Percentiles rank a stretch among this genome's conserved stretches.
Conservation (phyloP, 2,329 filamentous ascomycete species). For the Pseudocercospora pini-densiflorae region DNA sequence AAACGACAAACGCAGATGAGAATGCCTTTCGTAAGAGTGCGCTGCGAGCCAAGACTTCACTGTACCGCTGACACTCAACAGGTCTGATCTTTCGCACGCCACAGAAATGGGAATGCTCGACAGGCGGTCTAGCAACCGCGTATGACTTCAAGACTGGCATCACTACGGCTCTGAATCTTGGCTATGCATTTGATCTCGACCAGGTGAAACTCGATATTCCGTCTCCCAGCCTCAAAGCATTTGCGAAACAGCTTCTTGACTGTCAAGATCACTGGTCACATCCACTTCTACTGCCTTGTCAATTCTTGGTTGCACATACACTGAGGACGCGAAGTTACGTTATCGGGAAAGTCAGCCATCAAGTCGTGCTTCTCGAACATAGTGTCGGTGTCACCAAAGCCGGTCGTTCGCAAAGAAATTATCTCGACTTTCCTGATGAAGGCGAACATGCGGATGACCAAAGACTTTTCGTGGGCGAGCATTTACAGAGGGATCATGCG, state of each 20-base stretch:
- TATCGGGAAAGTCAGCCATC: neutral
- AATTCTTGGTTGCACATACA: slow-evolving; percentile 17
- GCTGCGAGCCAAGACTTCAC: neutral
- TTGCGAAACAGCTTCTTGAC: slow-evolving; percentile 8
- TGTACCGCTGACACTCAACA: neutral
- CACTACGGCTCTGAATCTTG: slow-evolving; percentile 21
- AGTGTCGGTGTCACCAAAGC: slow-evolving; percentile 22
- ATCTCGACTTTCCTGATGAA: slow-evolving; percentile 9
- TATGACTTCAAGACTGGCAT: slow-evolving; percentile 19
- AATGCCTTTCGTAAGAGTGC: too few species aligned
- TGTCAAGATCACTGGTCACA: slow-evolving; percentile 9
- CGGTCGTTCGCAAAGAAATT: slow-evolving; percentile 11
- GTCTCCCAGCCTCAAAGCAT: neutral
- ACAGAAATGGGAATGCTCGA: slow-evolving; percentile 22
- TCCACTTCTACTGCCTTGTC: slow-evolving; percentile 15
- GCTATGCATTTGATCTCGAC: slow-evolving; percentile 20
- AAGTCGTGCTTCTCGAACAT: slow-evolving; percentile 18
- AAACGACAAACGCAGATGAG: neutral
- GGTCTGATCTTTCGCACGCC: slow-evolving; percentile 22
- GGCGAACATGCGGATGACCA: neutral
- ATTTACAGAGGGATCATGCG: slow-evolving; percentile 19
- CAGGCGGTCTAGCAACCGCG: slow-evolving; percentile 17
- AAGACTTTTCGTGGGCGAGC: slow-evolving; percentile 12
- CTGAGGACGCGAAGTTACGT: slow-evolving; percentile 13
- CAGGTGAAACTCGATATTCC: neutral